Evolutionary conservation across 345 rosid species (phyloP).

Genomic region (Corchorus capsularis): DNA sequence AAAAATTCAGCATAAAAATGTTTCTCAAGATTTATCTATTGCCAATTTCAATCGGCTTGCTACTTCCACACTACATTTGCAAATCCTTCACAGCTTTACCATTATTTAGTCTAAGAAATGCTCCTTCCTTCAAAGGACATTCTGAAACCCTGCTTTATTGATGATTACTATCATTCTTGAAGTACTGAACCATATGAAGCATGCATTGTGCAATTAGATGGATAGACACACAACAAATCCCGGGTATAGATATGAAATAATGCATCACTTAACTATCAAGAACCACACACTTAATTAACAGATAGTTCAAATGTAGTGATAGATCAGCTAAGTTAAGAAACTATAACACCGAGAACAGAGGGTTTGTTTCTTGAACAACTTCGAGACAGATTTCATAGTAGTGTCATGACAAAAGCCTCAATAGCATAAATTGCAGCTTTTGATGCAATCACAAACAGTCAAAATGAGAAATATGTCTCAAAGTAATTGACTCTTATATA

Average conservation of each 20-base stretch:
- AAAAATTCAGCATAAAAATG: background rate
- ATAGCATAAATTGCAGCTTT: slow-evolving; percentile 6
- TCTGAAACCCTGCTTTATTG: background rate
- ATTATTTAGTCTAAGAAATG: background rate
- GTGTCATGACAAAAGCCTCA: background rate
- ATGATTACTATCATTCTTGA: background rate
- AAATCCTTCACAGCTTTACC: background rate
- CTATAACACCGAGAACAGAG: background rate
- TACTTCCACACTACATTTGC: background rate
- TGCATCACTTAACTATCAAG: background rate
- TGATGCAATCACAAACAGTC: background rate
- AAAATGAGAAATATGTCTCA: background rate
- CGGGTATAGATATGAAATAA: background rate
- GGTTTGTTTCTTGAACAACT: background rate
- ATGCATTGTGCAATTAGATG: no score
- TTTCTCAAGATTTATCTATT: background rate
- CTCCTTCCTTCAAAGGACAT: background rate
- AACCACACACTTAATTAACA: background rate
- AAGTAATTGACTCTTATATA: background rate
- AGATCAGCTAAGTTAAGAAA: background rate
- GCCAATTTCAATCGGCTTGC: background rate
- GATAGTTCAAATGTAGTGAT: background rate
- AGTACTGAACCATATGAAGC: background rate
- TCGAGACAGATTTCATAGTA: slow-evolving; percentile 4
- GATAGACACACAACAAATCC: background rate